phyloP scores from a whole-genome alignment of 2,329 filamentous ascomycete species.

The Calonectria ilicicola region DNA sequence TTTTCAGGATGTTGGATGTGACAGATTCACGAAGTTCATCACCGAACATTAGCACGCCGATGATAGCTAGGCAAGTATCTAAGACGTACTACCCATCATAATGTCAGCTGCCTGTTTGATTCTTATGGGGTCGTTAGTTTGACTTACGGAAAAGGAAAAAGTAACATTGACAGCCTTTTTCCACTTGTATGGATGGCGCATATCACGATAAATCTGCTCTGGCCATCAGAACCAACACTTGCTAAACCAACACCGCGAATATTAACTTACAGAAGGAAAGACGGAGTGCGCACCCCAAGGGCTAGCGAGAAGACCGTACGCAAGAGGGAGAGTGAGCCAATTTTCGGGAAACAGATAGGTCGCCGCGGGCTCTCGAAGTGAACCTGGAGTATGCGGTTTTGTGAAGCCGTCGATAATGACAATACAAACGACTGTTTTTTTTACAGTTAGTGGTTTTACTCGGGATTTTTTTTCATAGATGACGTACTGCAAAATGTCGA shows the following conservation, averaged over 20 bases:
- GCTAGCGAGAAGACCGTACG: conserved; percentile 90
- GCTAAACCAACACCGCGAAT: background rate
- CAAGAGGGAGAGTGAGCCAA: conserved; percentile 88
- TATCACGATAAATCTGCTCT: conserved; percentile 68
- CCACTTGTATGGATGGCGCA: conserved; percentile 85
- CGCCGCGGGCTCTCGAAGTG: conserved; percentile 80
- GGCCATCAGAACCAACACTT: conserved; percentile 4
- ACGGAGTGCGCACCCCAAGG: conserved; percentile 73
- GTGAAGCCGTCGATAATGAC: conserved; percentile 88
- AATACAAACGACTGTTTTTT: conserved; percentile 77
- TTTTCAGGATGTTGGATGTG: conserved; percentile 87
- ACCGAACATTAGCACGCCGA: conserved; percentile 95
- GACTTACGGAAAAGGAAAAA: conserved; percentile 83
- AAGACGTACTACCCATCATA: conserved; percentile 72
- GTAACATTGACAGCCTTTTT: conserved; percentile 79
- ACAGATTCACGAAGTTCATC: conserved; percentile 89
- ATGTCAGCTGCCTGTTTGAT: background rate
- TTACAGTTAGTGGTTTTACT: background rate
- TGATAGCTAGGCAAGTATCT: conserved; percentile 83
- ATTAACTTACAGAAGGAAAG: conserved; percentile 79
- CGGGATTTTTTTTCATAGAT: background rate
- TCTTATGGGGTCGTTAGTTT: background rate
- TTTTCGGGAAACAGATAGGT: conserved; percentile 88
- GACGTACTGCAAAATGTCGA: conserved; percentile 87
- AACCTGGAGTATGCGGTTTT: conserved; percentile 84